These are phyloP conservation scores for Fusarium paranaense DNA, from an alignment of 2,329 filamentous ascomycete species.

Conservation along the genomic window DNA sequence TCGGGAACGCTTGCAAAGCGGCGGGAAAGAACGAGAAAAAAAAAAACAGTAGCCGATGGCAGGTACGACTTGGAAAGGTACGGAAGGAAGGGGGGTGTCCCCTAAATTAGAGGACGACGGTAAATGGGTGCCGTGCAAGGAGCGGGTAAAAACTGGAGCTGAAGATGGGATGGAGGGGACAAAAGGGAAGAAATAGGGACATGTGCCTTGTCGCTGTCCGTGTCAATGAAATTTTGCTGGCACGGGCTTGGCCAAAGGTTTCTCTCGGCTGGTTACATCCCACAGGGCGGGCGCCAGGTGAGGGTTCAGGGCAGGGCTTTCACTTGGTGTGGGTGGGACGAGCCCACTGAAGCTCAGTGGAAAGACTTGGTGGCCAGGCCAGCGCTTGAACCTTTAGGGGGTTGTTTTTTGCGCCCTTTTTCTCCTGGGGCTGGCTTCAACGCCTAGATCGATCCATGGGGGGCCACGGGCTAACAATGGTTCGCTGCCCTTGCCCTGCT, in stretches of 20 bases:
- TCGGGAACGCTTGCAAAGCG: conserved; percentile 13
- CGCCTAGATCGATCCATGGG: conserved; percentile 41
- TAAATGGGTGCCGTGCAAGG: conserved; percentile 40
- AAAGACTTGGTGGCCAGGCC: not conserved
- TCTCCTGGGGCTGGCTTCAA: conserved; percentile 13
- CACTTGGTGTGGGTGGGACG: conserved; percentile 35
- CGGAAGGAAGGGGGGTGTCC: conserved; percentile 32
- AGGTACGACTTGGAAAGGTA: conserved; percentile 27
- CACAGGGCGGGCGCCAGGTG: conserved; percentile 31
- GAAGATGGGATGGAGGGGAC: conserved; percentile 16
- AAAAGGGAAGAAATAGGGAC: conserved; percentile 21
- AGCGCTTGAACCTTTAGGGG: conserved; percentile 22
- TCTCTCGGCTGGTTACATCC: conserved; percentile 35
- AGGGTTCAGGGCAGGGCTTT: conserved; percentile 40
- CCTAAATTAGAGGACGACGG: conserved; percentile 41
- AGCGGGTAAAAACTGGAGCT: conserved; percentile 44
- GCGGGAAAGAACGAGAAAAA: conserved; percentile 29
- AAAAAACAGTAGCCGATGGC: conserved; percentile 18
- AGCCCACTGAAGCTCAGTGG: conserved; percentile 5
- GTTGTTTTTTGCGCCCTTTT: conserved; percentile 27
- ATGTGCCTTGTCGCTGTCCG: conserved; percentile 9
- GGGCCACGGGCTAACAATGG: conserved; percentile 10
- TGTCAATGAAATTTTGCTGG: conserved; percentile 40
- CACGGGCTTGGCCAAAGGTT: conserved; percentile 32
- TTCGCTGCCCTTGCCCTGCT: conserved; percentile 31